These are phyloP conservation scores for Rosa chinensis DNA, from an alignment of 306 rosid species.

Conservation along the genomic window DNA sequence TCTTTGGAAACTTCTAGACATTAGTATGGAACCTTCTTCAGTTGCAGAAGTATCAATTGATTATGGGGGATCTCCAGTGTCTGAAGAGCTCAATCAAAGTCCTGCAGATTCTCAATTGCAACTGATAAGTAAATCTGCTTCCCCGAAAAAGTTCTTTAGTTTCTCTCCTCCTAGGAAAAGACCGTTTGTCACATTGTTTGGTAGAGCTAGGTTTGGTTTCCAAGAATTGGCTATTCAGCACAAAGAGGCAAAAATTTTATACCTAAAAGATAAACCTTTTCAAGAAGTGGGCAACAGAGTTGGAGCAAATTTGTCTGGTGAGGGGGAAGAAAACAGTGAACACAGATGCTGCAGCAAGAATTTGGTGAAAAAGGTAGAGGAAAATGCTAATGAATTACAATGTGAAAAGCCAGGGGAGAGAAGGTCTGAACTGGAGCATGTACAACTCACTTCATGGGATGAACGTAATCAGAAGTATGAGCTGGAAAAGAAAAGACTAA, in stretches of 20 bases:
- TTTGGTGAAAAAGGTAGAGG: constrained; percentile 20
- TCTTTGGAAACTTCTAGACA: constrained; percentile 60
- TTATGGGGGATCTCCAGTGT: constrained; percentile 23
- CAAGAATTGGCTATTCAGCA: constrained; percentile 36
- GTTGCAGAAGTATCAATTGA: constrained; percentile 26
- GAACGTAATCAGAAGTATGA: neutral
- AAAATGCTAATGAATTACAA: constrained; percentile 12
- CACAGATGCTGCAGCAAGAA: constrained; percentile 27
- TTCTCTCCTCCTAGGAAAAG: constrained; percentile 42
- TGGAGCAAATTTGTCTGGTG: constrained; percentile 22
- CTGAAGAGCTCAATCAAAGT: constrained; percentile 40
- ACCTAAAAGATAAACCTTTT: constrained; percentile 27
- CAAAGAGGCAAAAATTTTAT: constrained; percentile 28
- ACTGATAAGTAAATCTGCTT: constrained; percentile 33
- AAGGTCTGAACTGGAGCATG: constrained; percentile 9
- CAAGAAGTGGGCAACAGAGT: constrained; percentile 30
- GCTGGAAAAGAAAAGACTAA: neutral
- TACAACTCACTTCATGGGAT: neutral
- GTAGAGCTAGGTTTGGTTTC: constrained; percentile 67
- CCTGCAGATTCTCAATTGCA: constrained; percentile 33
- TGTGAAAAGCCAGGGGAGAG: constrained; percentile 32
- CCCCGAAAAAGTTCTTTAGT: constrained; percentile 25
- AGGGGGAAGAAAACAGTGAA: constrained; percentile 32
- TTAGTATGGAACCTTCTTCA: constrained; percentile 38
- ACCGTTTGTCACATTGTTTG: constrained; percentile 61